phyloP scores from a whole-genome alignment of 2,329 filamentous ascomycete species.

The Scedosporium aurantiacum region DNA sequence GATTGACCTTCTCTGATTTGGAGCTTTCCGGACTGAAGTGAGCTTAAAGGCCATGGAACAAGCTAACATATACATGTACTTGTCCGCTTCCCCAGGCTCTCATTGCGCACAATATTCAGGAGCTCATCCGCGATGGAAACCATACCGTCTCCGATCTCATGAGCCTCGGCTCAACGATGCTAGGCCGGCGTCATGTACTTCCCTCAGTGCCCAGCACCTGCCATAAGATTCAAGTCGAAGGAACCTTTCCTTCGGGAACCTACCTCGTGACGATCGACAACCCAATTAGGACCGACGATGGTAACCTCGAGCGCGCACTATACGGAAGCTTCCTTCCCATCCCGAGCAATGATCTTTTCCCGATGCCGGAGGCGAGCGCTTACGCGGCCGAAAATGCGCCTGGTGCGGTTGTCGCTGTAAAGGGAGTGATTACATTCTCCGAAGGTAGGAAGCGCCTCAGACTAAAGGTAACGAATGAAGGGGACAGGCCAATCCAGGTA shows the following conservation, averaged over 20 bases:
- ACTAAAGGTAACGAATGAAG: conserved; percentile 71
- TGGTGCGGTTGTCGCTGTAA: conserved; percentile 66
- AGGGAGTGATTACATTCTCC: conserved; percentile 59
- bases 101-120: conserved; percentile 82
- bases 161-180: conserved; percentile 80
- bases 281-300: conserved; percentile 76
- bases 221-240: conserved; percentile 81
- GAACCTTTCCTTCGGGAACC: conserved; percentile 81
- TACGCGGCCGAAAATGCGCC: conserved; percentile 62
- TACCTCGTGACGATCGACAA: conserved; percentile 93
- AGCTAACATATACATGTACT: neutral
- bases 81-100: conserved; percentile 42
- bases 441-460: conserved; percentile 61
- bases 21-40: neutral
- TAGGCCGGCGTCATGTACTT: conserved; percentile 82
- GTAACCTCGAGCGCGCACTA: conserved; percentile 72
- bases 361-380: conserved; percentile 48
- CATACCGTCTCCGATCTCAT: conserved; percentile 91
- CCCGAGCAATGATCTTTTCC: conserved; percentile 58
- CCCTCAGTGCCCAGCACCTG: conserved; percentile 72
- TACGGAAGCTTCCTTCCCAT: conserved; percentile 87
- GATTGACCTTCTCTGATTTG: neutral
- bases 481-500: conserved; percentile 83
- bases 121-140: conserved; percentile 93
- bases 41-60: neutral